Conservation (phyloP, 768 basidiomycete genomes). For the Gloeophyllum trabeum region DNA sequence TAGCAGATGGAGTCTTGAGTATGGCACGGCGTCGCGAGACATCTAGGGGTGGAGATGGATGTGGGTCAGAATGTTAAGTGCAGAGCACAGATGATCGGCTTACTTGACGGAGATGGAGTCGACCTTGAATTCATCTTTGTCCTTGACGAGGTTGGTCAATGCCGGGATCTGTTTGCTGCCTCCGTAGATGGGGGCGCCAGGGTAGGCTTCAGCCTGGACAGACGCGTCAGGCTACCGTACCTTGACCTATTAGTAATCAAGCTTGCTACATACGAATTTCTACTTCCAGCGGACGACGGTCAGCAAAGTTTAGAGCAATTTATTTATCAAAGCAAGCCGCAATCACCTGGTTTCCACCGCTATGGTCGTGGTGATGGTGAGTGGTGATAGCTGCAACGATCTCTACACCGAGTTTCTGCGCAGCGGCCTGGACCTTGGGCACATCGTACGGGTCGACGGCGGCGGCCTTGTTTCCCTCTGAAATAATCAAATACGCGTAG, state of each 20-base stretch:
- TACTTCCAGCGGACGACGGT: too few species aligned
- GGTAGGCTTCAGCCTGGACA: conserved; percentile 27
- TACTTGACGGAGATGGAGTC: conserved; percentile 51
- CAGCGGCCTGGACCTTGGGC: conserved; percentile 51
- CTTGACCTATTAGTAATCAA: background rate
- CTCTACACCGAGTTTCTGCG: conserved; percentile 46
- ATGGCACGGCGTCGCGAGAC: conserved; percentile 85
- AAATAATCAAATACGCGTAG: conserved; percentile 76
- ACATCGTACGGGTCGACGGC: conserved; percentile 78
- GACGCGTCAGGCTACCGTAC: too few species aligned
- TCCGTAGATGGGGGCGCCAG: conserved; percentile 53
- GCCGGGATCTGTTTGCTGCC: conserved; percentile 65
- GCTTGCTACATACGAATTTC: conserved; percentile 19
- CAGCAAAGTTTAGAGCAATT: background rate
- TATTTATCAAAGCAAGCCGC: too few species aligned
- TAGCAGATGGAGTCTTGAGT: conserved; percentile 96
- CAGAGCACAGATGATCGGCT: conserved; percentile 6
- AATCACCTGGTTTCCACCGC: conserved; percentile 73
- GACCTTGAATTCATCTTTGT: conserved; percentile 73
- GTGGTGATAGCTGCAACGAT: conserved; percentile 78
- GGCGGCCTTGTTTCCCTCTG: conserved; percentile 61
- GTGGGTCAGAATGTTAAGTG: background rate
- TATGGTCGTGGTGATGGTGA: conserved; percentile 87
- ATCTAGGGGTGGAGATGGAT: conserved; percentile 27
- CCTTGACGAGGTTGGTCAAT: conserved; percentile 63